Evolutionary conservation across 257 asterid species (phyloP).

Genomic region (Ehretia macrophylla): DNA sequence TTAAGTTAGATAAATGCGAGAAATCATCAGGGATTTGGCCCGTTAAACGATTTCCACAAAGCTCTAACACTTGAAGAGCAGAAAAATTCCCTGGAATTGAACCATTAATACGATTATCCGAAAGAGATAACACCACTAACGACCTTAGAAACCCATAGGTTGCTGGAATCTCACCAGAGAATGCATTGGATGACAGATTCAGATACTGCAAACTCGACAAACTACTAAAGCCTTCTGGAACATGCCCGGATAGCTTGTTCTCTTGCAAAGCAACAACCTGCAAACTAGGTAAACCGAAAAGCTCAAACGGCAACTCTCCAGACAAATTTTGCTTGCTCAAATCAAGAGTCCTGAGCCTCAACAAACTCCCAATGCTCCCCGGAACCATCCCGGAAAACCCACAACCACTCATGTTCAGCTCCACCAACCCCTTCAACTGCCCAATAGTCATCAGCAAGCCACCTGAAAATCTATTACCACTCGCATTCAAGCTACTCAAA

Average conservation of each 20-base stretch:
- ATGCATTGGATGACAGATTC: slow-evolving; percentile 59
- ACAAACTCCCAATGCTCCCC: slow-evolving; percentile 47
- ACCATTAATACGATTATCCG: slow-evolving; percentile 47
- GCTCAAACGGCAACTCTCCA: slow-evolving; percentile 69
- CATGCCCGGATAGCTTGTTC: slow-evolving; percentile 51
- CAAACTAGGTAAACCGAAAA: slow-evolving; percentile 69
- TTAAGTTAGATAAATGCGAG: slow-evolving; percentile 42
- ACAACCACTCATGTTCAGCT: slow-evolving; percentile 67
- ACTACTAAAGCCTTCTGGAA: slow-evolving; percentile 91
- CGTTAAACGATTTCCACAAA: slow-evolving; percentile 36
- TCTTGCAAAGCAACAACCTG: slow-evolving; percentile 56
- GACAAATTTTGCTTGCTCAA: slow-evolving; percentile 71
- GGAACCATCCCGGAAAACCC: slow-evolving; percentile 65
- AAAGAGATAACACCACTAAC: slow-evolving; percentile 44
- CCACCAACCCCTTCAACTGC: slow-evolving; percentile 41
- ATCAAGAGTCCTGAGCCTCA: slow-evolving; percentile 59
- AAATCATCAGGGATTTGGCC: slow-evolving; percentile 52
- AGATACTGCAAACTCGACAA: slow-evolving; percentile 55
- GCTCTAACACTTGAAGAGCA: slow-evolving; percentile 49
- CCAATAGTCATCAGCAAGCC: slow-evolving; percentile 40
- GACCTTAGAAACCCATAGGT: slow-evolving; percentile 68
- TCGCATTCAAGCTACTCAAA: slow-evolving; percentile 57
- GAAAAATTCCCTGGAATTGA: slow-evolving; percentile 60
- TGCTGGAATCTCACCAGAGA: slow-evolving; percentile 57
- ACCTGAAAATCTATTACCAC: slow-evolving; percentile 53